These are phyloP conservation scores for Hypoxylon fragiforme DNA, from an alignment of 495 filamentous ascomycete species.

Conservation along the genomic window DNA sequence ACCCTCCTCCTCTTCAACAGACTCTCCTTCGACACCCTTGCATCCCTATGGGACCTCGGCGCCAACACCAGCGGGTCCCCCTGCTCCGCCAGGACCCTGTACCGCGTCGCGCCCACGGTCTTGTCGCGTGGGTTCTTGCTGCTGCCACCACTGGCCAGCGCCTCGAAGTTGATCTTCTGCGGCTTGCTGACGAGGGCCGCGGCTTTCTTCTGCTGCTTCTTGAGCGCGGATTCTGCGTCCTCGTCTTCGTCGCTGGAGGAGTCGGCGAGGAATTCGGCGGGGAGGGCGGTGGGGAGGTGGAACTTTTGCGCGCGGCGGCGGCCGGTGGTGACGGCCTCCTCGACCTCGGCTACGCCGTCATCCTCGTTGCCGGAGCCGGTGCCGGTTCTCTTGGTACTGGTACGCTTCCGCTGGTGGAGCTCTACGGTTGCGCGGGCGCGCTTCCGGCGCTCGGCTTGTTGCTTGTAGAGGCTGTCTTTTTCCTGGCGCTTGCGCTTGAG, in stretches of 20 bases:
- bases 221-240: slow-evolving; percentile 31
- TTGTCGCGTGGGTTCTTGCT: slow-evolving; percentile 41
- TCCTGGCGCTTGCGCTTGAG: slow-evolving; percentile 52
- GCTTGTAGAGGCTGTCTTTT: slow-evolving; percentile 49
- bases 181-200: slow-evolving; percentile 19
- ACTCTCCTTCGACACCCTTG: slow-evolving; percentile 38
- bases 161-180: slow-evolving; percentile 44
- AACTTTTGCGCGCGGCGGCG: slow-evolving; percentile 33
- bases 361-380: slow-evolving; percentile 15
- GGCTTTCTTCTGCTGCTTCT: no score
- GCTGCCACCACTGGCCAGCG: slow-evolving; percentile 14
- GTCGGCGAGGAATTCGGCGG: slow-evolving; percentile 49
- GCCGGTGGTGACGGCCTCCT: slow-evolving; percentile 22
- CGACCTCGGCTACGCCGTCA: slow-evolving; percentile 19
- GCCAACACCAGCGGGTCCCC: slow-evolving; percentile 40
- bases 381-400: neutral
- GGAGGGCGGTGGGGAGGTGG: slow-evolving; percentile 44
- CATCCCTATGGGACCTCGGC: slow-evolving; percentile 42
- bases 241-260: slow-evolving; percentile 46
- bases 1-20: slow-evolving; percentile 44
- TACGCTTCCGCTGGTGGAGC: slow-evolving; percentile 11
- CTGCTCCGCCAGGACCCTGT: slow-evolving; percentile 41
- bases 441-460: slow-evolving; percentile 49
- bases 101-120: slow-evolving; percentile 46
- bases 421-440: slow-evolving; percentile 22